Percentiles rank a stretch among this genome's conserved stretches.
These are phyloP conservation scores for Pseudogymnoascus sp. DNA, from an alignment of 2,329 filamentous ascomycete genomes.

Conservation along the genomic window DNA sequence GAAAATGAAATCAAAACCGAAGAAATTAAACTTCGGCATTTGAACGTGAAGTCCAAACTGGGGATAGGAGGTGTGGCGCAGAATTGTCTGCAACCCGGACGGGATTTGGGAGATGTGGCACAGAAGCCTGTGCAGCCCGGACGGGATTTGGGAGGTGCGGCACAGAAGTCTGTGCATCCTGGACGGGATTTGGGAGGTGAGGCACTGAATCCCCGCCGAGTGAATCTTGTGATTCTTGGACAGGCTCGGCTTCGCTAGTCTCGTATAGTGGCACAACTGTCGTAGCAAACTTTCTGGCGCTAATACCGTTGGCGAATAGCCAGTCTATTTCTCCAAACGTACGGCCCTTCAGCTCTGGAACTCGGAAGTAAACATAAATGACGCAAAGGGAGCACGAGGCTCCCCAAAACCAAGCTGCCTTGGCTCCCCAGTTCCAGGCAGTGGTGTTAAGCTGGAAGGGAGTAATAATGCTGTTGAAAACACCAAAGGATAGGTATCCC, in stretches of 20 bases:
- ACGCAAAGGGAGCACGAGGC: slow-evolving; percentile 50
- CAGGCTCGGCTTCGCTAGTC: not conserved
- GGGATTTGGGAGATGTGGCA: no score
- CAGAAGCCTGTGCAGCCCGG: not conserved
- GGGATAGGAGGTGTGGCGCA: not conserved
- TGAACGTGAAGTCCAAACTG: not conserved
- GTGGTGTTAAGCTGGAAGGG: slow-evolving; percentile 89
- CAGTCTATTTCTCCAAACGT: slow-evolving; percentile 82
- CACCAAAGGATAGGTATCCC: slow-evolving; percentile 64
- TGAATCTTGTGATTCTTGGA: not conserved
- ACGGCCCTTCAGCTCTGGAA: slow-evolving; percentile 72
- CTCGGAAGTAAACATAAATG: slow-evolving; percentile 70
- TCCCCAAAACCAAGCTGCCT: slow-evolving; percentile 68
- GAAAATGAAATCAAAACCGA: not conserved
- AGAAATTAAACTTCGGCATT: not conserved
- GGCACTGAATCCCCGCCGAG: not conserved
- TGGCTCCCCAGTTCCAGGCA: slow-evolving; percentile 83
- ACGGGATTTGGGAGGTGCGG: not conserved
- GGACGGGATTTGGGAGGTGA: not conserved
- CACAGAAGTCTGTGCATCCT: not conserved
- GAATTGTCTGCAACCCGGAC: no score
- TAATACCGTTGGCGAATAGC: slow-evolving; percentile 66
- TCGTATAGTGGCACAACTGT: slow-evolving; percentile 14
- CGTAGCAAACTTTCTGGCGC: slow-evolving; percentile 30
- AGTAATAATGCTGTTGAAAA: slow-evolving; percentile 72